Evolutionary conservation across 768 basidiomycete species (phyloP), one percentile per base, ranked within the genome.

Genomic region (Piloderma croceum): DNA sequence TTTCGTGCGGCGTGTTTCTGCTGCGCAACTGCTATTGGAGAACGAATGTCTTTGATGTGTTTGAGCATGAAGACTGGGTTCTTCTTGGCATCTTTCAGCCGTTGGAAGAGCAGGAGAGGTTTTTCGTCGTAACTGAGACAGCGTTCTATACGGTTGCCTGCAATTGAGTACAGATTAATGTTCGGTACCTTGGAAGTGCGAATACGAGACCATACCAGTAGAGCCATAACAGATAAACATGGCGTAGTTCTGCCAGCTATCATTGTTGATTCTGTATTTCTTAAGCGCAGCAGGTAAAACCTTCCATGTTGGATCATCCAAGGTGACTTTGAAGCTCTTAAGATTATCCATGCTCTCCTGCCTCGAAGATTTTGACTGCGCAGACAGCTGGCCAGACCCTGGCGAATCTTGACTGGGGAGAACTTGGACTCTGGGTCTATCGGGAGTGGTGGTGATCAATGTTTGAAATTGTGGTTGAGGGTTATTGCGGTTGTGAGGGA

Each of bases 1-100:
- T 87, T 89, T 32, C 91, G 81, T 7, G 84, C 77, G 2, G 89
- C 89, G 55, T 96, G 92, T 61, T 99, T 99, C 60, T 92, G 89
- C 53, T 92, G 87, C 3, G 96, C 96, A 31, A 98, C 91, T 7
- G 83, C 90, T 46, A 98, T 98, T 0, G 96, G 96, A 5, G 92
- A 96, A 34, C 90, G 84, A 45, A 99, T 97, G 56, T 99, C 96
- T 57, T 86, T 86, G 63, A 93, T 92, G 48, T 94, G 90, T 47
- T 92, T 89, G 39, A 94, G 76, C 96, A 99, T 99, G 64, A 99
- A 99, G 6, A 99, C 94, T 2, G 96, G 94, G 47, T 96, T 92
- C 66, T 97, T 97, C 64, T 91, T 90, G 2, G 84, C 81, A 49
- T 99, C 96, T 58, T 98, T 99, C 42, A 98, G 76, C 58, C 88